phyloP scores from a whole-genome alignment of 2,329 filamentous ascomycete genomes.

The Colletotrichum orbiculare region DNA sequence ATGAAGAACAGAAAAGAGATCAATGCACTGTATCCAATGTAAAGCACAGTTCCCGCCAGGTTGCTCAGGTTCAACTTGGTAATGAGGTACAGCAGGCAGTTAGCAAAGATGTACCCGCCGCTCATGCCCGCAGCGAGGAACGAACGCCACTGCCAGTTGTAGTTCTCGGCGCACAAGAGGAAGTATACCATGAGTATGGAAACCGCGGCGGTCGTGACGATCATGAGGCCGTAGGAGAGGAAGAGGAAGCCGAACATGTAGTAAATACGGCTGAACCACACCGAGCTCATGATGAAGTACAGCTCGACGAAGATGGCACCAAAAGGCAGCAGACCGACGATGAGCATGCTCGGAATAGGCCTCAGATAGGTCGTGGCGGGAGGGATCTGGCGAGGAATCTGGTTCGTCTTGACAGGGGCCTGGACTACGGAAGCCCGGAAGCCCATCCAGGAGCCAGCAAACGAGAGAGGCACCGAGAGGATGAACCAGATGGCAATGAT shows the following conservation, averaged over 20 bases:
- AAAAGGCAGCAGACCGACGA: slow-evolving; percentile 93
- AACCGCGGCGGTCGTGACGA: slow-evolving; percentile 91
- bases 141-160: slow-evolving; percentile 98
- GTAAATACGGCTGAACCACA: slow-evolving; percentile 99
- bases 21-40: slow-evolving; percentile 90
- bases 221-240: slow-evolving; percentile 96
- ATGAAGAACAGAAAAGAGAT: slow-evolving; percentile 94
- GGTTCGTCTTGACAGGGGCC: slow-evolving; percentile 91
- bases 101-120: slow-evolving; percentile 90
- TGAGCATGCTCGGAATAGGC: slow-evolving; percentile 87
- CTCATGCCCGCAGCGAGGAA: slow-evolving; percentile 93
- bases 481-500: slow-evolving; percentile 96
- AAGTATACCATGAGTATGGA: slow-evolving; percentile 97
- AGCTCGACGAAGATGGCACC: slow-evolving; percentile 98
- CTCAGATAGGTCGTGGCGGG: slow-evolving; percentile 85
- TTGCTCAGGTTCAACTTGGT: slow-evolving; percentile 88
- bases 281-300: slow-evolving; percentile 99
- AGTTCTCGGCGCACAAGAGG: slow-evolving; percentile 94
- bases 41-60: slow-evolving; percentile 87
- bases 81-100: slow-evolving; percentile 90
- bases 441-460: slow-evolving; percentile 91
- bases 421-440: slow-evolving; percentile 81
- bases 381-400: slow-evolving; percentile 97
- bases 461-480: slow-evolving; percentile 91
- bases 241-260: slow-evolving; percentile 99